These are phyloP conservation scores for Termitomyces sp. DNA, from an alignment of 1,284 basidiomycete genomes.

Conservation along the genomic window DNA sequence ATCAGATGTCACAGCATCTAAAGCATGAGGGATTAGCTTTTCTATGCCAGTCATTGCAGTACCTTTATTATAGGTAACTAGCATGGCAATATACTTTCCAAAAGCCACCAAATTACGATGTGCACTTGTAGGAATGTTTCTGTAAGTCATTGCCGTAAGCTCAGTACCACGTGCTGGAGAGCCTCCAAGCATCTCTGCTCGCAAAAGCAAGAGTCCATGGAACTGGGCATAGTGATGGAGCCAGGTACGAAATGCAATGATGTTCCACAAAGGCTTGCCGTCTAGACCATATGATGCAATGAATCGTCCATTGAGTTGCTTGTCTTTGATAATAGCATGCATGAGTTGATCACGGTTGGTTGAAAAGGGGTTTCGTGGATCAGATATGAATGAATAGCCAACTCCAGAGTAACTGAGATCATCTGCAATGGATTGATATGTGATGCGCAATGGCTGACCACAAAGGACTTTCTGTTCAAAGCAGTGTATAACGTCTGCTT, in stretches of 20 bases:
- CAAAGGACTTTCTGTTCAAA: too few relatives aligned
- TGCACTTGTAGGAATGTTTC: background rate
- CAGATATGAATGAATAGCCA: background rate
- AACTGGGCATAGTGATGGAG: background rate
- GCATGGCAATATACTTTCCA: background rate
- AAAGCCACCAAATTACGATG: background rate
- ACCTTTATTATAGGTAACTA: background rate
- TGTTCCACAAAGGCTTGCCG: background rate
- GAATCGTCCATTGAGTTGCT: background rate
- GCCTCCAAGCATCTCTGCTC: background rate
- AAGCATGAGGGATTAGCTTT: background rate
- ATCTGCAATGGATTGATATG: too few relatives aligned
- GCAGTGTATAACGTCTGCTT: background rate
- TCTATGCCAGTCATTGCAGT: background rate
- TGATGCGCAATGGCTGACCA: too few relatives aligned
- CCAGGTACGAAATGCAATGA: background rate
- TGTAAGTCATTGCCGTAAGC: background rate
- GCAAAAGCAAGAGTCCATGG: background rate
- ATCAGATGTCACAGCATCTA: background rate
- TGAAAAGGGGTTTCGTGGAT: background rate
- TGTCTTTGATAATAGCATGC: accelerated
- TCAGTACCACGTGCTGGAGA: background rate
- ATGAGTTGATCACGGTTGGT: background rate
- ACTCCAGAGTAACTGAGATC: too few relatives aligned
- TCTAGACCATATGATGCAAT: background rate